Conservation (phyloP, 352 stramenopile species). For the Pythium plurisporium region DNA sequence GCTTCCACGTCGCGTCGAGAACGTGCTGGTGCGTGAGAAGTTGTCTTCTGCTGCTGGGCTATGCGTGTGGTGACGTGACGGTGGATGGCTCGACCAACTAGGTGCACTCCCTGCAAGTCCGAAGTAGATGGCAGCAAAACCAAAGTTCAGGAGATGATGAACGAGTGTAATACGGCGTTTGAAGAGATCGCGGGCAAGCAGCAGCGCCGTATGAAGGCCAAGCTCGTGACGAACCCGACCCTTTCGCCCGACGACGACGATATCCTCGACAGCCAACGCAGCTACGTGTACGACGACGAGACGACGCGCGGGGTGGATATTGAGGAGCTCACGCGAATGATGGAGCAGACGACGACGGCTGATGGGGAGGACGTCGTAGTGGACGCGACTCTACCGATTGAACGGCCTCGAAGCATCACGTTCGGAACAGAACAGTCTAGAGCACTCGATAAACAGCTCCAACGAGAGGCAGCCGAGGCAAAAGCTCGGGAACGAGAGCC, state of each 20-base stretch:
- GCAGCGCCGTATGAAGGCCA: conserved; percentile 28
- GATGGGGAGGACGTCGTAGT: neutral
- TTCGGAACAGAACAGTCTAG: neutral
- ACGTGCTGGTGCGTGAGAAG: conserved; percentile 60
- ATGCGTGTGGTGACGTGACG: no score
- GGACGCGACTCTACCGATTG: neutral
- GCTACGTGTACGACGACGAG: conserved; percentile 7
- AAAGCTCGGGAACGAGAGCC: no score
- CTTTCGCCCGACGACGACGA: conserved; percentile 1
- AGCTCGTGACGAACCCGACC: neutral
- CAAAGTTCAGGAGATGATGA: conserved; percentile 37
- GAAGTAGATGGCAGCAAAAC: conserved; percentile 34
- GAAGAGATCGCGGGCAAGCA: conserved; percentile 52
- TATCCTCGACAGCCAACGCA: conserved; percentile 1
- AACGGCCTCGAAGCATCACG: neutral
- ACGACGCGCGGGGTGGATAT: neutral
- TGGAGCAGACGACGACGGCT: neutral
- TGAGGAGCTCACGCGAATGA: neutral
- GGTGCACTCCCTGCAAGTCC: conserved; percentile 40
- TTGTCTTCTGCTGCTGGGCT: no score
- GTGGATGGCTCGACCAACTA: conserved; percentile 12
- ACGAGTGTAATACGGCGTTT: conserved; percentile 34
- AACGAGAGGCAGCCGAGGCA: no score
- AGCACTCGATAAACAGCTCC: neutral
- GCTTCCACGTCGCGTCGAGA: conserved; percentile 39